Conservation (phyloP, 192 early-diverging fungal genomes). For the Rhizophagus prolifer region DNA sequence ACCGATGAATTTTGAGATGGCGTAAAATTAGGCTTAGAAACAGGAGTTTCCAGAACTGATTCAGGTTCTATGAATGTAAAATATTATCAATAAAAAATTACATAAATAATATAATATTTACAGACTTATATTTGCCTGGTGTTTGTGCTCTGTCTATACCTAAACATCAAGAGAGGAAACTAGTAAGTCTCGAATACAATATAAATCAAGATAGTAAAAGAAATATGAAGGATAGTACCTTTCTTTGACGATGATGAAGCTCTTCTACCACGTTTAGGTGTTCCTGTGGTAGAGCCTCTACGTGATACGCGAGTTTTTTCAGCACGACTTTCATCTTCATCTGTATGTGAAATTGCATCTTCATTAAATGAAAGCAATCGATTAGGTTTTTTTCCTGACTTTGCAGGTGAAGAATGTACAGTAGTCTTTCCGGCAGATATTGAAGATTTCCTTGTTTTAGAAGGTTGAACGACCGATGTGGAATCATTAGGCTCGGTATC, state of each 20-base stretch:
- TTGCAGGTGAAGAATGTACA: constrained; percentile 7
- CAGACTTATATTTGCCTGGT: neutral
- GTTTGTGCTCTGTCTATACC: neutral
- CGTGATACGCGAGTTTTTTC: neutral
- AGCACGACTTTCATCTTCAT: constrained; percentile 23
- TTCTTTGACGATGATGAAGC: constrained; percentile 16
- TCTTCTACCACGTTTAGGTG: constrained; percentile 2
- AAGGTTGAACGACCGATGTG: neutral
- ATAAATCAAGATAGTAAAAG: neutral
- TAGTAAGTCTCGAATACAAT: neutral
- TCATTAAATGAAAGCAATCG: constrained; percentile 16
- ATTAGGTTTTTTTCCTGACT: neutral
- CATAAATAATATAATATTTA: neutral
- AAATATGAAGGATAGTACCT: neutral
- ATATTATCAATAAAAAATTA: neutral
- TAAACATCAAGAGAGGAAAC: neutral
- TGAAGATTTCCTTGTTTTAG: constrained; percentile 19
- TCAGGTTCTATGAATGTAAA: neutral
- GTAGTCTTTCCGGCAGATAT: neutral
- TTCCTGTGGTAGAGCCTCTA: neutral
- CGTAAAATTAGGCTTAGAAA: constrained; percentile 26
- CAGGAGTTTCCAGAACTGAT: neutral
- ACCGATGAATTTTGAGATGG: constrained; percentile 25
- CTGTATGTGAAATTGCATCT: constrained; percentile 9
- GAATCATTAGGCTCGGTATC: neutral